Conservation (phyloP, 352 stramenopile genomes). For the Aphanomyces euteiches region DNA sequence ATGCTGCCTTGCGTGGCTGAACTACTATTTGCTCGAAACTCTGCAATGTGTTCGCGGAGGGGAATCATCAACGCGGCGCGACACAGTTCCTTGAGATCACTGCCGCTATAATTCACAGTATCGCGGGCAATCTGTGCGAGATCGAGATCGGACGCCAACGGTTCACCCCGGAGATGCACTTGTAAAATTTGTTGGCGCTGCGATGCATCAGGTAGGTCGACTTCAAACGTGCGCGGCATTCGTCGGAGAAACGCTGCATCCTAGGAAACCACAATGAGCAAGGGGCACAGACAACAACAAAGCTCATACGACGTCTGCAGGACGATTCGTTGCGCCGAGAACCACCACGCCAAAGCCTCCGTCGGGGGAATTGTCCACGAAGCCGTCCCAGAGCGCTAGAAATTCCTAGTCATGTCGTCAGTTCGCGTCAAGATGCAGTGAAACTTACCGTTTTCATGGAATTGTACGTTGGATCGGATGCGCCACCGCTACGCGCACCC, state of each 20-base stretch:
- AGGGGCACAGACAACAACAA: not conserved
- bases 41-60: conserved; percentile 76
- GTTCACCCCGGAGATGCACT: conserved; percentile 89
- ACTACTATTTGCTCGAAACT: conserved; percentile 44
- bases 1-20: conserved; percentile 23
- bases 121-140: conserved; percentile 76
- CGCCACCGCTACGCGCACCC: conserved; percentile 66
- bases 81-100: conserved; percentile 91
- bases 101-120: conserved; percentile 93
- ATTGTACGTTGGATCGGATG: conserved; percentile 73
- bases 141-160: conserved; percentile 65
- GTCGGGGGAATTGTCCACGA: conserved; percentile 73
- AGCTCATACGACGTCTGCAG: conserved; percentile 60
- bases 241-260: conserved; percentile 94
- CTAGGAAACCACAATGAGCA: conserved; percentile 1
- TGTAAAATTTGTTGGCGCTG: conserved; percentile 92
- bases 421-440: conserved; percentile 5
- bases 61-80: conserved; percentile 84
- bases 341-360: conserved; percentile 91
- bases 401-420: conserved; percentile 77
- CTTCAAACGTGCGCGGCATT: conserved; percentile 95
- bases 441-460: conserved; percentile 83
- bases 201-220: conserved; percentile 82
- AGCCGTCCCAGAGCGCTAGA: conserved; percentile 96
- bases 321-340: conserved; percentile 95